Base-by-base conservation (phyloP, 2,329 filamentous ascomycete genomes). In the Pyrenochaeta sp. region DNA sequence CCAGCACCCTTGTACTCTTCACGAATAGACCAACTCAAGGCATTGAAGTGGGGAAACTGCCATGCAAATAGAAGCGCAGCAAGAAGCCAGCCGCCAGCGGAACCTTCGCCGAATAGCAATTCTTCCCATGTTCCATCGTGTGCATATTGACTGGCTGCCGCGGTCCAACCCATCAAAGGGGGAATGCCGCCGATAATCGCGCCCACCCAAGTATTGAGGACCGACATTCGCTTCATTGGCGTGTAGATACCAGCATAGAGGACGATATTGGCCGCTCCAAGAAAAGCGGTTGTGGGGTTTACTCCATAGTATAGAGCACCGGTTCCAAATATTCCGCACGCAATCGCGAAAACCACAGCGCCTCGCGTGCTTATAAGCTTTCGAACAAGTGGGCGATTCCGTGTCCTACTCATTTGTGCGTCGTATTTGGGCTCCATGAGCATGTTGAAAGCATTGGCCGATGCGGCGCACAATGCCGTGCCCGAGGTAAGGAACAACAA, bases 11-110 rank as follows among this genome's bases (percentile, higher is more conserved):
- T 87, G 77, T 99, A 99, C 69, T 99, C 94, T 7, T 95, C 86
- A 14, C 90, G 81, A 48, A 97, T 96, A 3, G 83, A 79, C 83
- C 93, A 95, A 32, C 89, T 92, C 15, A 99, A 79, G 1, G 92
- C 88, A 81, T 96, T 97, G 77, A 99, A 99, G 74, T 99, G 94
- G 3, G 94, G 91, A 66, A 99, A 97, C 68, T 99, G 93, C 94
- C 94, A 99, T 9, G 91, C 88, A 57, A 96, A 96, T 4, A 99
- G 77, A 6, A 97, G 75, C 0, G 81, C 84, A 1, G 90, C 93
- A 10, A 96, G 77, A 1, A 97, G 75, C 94, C 94, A 99, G 3
- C 93, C 94, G 4, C 94, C 94, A 8, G 85, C 74, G 18, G 78
- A 81, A 69, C 84, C 63, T 68, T 86, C 67, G 62, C 89, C 86